phyloP scores from a whole-genome alignment of 2,329 filamentous ascomycete genomes.

The Colletotrichum sp. region DNA sequence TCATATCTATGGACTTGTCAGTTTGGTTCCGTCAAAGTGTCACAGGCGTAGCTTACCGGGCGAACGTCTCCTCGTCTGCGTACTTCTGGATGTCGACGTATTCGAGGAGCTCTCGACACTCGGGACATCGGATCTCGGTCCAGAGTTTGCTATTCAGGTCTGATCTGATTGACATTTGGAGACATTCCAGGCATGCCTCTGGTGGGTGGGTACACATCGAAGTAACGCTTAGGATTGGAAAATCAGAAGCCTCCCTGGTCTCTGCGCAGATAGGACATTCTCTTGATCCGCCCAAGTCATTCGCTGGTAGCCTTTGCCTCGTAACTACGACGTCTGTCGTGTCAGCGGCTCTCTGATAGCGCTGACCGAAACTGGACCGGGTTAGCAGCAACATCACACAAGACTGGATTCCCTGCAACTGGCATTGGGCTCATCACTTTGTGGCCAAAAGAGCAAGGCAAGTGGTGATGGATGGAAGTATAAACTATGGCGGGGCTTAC shows the following conservation, averaged over 20 bases:
- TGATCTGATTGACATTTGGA: constrained; percentile 36
- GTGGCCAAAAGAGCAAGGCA: not conserved
- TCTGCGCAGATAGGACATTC: constrained; percentile 43
- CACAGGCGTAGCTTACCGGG: constrained; percentile 32
- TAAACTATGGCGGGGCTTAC: constrained; percentile 22
- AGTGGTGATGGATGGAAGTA: not conserved
- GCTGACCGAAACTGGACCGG: constrained; percentile 33
- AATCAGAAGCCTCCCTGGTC: constrained; percentile 29
- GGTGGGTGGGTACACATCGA: constrained; percentile 36
- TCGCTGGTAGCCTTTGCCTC: constrained; percentile 29
- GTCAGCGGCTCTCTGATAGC: constrained; percentile 32
- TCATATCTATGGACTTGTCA: constrained; percentile 40
- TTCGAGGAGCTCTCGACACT: constrained; percentile 48
- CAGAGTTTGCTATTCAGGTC: constrained; percentile 39
- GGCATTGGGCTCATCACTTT: not conserved
- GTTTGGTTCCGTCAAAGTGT: not conserved
- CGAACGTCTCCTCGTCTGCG: constrained; percentile 47
- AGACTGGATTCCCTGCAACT: not conserved
- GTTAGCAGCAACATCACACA: not conserved
- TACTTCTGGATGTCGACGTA: constrained; percentile 49
- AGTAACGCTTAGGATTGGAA: constrained; percentile 37
- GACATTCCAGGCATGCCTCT: constrained; percentile 36
- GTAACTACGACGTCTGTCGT: constrained; percentile 32
- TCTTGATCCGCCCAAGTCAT: constrained; percentile 23
- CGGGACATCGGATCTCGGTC: constrained; percentile 55